Evolutionary conservation across 2,329 filamentous ascomycete species (phyloP), one percentile per base, ranked within the genome.

Genomic region (Aspergillus vadensis): DNA sequence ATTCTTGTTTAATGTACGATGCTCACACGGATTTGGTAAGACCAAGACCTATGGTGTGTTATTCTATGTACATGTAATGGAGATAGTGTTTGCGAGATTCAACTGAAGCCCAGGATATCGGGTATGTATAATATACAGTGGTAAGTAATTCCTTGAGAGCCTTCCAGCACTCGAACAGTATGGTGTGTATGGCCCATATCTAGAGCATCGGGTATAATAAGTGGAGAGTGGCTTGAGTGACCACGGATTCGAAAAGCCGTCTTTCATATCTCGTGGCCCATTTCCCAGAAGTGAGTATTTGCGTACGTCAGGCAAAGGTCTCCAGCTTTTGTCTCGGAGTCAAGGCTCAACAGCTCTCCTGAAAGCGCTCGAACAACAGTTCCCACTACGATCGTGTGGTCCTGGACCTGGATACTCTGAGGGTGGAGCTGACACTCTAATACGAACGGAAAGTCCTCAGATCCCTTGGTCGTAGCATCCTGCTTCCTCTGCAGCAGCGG

Each of bases 261-360:
- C 32, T 25, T 47, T 66, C 53, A 72, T 55, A 76, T 67, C 50
- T 73, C 66, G 48, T 67, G 64, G 0, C 77, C 77, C 71, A 79
- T 77, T 57, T 72, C 73, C 77, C 77, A 79, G 58, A 79, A 79
- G 19, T 71, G 67, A 17, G 77, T 78, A 63, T 79, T 74, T 9
- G 75, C 77, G 68, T 79, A 79, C 4, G 77, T 74, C 64, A 79
- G 63, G 63, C 77, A 79, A 36, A 79, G 59, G 57, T 63, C 64
- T 17, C 53, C n/a, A 5, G 30, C 58, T 2, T 59, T 19, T 12
- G 49, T 49, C 14, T 51, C 38, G 15, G 55, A 23, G 15, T 52
- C 50, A 27, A 27, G 36, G 19, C 48, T 44, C 19, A 59, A 39
- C 21, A 43, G 21, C 14, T 59, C 43, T 12, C 62, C 58, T 14